These are phyloP conservation scores for Prunus armeniaca DNA, from an alignment of 306 rosid species.

Conservation along the genomic window DNA sequence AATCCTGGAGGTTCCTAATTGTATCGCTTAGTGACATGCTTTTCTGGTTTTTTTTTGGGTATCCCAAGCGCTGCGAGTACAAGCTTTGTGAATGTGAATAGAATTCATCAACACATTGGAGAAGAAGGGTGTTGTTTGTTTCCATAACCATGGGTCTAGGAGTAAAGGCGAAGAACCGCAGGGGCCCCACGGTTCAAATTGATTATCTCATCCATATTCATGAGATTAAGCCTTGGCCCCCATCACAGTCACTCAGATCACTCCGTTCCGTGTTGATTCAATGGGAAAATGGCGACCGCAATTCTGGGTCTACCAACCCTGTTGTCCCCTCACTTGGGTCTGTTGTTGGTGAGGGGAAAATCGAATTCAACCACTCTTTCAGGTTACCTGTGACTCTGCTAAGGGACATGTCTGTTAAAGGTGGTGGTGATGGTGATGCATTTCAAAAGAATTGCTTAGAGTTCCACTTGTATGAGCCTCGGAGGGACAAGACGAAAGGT, in stretches of 20 bases:
- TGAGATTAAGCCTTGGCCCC: conserved; percentile 98
- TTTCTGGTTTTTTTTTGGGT: neutral
- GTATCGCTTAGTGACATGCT: neutral
- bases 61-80: conserved; percentile 20
- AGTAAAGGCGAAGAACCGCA: conserved; percentile 60
- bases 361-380: conserved; percentile 77
- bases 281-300: conserved; percentile 88
- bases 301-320: conserved; percentile 71
- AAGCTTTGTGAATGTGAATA: conserved; percentile 24
- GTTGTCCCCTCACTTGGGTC: conserved; percentile 70
- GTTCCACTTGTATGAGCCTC: conserved; percentile 75
- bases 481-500: conserved; percentile 84
- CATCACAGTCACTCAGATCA: conserved; percentile 72
- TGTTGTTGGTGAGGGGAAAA: conserved; percentile 67
- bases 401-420: conserved; percentile 66
- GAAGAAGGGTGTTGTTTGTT: conserved; percentile 11
- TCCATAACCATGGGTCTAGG: conserved; percentile 60
- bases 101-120: conserved; percentile 26
- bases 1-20: neutral
- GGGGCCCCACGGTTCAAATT: conserved; percentile 50
- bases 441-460: conserved; percentile 83
- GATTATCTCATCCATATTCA: conserved; percentile 67
- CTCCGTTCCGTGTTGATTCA: conserved; percentile 75
- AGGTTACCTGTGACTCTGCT: conserved; percentile 63
- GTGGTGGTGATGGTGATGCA: conserved; percentile 47